Evolutionary conservation across 2,329 filamentous ascomycete species (phyloP).

Genomic region (Fusarium torreyae): DNA sequence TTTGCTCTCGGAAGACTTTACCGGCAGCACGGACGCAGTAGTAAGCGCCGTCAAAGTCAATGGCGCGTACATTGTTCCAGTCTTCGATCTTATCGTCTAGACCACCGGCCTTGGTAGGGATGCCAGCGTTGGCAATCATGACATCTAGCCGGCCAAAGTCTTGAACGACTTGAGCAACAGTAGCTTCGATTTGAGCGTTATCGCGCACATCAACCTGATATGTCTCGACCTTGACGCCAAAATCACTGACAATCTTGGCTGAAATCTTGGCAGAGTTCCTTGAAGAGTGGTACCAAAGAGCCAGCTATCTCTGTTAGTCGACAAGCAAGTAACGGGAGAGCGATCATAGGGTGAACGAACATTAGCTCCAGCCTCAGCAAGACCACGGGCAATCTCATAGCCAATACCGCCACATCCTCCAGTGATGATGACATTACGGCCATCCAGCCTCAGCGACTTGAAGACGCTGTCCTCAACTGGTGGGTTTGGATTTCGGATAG

Average conservation of each 20-base stretch:
- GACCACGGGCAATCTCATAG: conserved; percentile 54
- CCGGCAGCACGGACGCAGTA: conserved; percentile 55
- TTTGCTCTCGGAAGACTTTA: conserved; percentile 53
- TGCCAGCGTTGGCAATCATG: not conserved
- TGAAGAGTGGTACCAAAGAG: not conserved
- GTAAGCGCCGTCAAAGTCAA: conserved; percentile 52
- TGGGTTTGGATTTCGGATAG: conserved; percentile 46
- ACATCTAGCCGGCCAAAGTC: not conserved
- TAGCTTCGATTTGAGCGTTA: not conserved
- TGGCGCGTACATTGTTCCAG: conserved; percentile 46
- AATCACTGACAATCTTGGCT: not conserved
- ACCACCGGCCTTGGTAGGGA: conserved; percentile 29
- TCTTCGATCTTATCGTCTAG: conserved; percentile 49
- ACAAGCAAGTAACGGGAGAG: not conserved
- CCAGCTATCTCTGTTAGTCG: not conserved
- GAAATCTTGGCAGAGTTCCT: not conserved
- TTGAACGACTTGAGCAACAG: not conserved
- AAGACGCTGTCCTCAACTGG: conserved; percentile 40
- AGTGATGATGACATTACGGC: conserved; percentile 55
- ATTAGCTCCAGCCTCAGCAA: conserved; percentile 45
- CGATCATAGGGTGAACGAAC: conserved; percentile 35
- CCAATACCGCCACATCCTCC: conserved; percentile 66
- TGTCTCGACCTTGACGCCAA: not conserved
- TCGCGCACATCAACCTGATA: not conserved
- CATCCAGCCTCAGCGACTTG: conserved; percentile 37